Percentiles rank a stretch among this genome's conserved stretches.
These are phyloP conservation scores for Sugiyamaella mastotermitis DNA, from an alignment of 805 yeast species.

Conservation along the genomic window DNA sequence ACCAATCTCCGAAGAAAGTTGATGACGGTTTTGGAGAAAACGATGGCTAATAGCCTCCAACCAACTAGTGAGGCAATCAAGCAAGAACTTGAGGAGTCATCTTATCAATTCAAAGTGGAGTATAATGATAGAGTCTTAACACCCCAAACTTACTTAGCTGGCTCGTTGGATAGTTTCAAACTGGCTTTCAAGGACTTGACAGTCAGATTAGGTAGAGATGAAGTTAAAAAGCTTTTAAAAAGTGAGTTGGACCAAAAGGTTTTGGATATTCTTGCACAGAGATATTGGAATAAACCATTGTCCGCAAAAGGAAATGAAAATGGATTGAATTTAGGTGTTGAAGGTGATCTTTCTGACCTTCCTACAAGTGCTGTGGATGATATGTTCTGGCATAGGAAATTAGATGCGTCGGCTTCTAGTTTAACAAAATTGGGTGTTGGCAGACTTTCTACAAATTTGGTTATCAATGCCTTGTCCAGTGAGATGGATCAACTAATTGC, in stretches of 20 bases:
- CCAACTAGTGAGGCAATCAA: constrained; percentile 85
- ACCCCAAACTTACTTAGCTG: constrained; percentile 90
- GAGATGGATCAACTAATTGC: constrained; percentile 73
- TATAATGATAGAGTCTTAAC: constrained; percentile 92
- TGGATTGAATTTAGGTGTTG: constrained; percentile 9
- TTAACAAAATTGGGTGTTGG: constrained; percentile 94
- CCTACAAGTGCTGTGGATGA: constrained; percentile 58
- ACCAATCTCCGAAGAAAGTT: constrained; percentile 68
- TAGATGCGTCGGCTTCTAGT: constrained; percentile 77
- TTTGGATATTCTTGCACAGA: constrained; percentile 76
- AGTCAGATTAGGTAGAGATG: constrained; percentile 73
- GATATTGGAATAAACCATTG: constrained; percentile 80
- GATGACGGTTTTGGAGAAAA: constrained; percentile 78
- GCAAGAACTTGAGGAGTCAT: constrained; percentile 87
- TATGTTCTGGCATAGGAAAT: constrained; percentile 78
- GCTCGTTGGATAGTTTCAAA: constrained; percentile 81
- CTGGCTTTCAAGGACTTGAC: constrained; percentile 82
- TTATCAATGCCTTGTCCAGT: constrained; percentile 70
- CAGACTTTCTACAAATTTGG: constrained; percentile 73
- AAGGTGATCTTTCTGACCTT: constrained; percentile 37
- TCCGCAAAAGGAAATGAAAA: constrained; percentile 10
- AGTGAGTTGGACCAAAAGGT: constrained; percentile 86
- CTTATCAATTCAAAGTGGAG: constrained; percentile 91
- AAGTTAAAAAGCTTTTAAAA: constrained; percentile 70
- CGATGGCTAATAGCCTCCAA: constrained; percentile 82